Base-by-base conservation (phyloP, 345 rosid species). In the Crucihimalaya himalaica region DNA sequence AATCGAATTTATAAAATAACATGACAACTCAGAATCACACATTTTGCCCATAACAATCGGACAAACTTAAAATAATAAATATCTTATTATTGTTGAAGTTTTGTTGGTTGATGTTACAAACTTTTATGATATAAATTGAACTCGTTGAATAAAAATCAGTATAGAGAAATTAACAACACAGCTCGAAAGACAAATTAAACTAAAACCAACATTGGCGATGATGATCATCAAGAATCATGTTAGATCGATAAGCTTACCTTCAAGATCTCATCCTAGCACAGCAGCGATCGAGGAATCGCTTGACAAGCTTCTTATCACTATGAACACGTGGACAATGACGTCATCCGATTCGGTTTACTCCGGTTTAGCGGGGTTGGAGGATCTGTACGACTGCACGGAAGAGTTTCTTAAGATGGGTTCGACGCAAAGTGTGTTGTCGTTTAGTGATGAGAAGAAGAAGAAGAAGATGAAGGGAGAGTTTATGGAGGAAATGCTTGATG, bases 211-310 rank as follows among this genome's bases (percentile, higher is more conserved):
- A 58, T 23, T 23, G 72, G 72, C 56, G 14, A 76, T 61, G 57
- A 81, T 72, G 91, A 87, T 83, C 1, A 65, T 65, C 47, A 82
- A 73, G 45, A 83, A 77, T 66, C 85, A 83, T 43, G 72, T 76
- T 23, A 69, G 93, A 79, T 90, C 94, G 11, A 73, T 85, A 21
- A 92, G 96, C 81, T 84, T 89, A 64, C 89, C 94, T 50, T 80
- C 91, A 63, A 86, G 92, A 58, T 82, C 93, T 60, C 93, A 93
- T 82, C 97, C 96, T 14, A 78, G 72, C 53, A 85, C 88, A 19
- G 37, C 64, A 32, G 80, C 43, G 52, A 62, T 84, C 2, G 91
- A 90, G 72, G 89, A 86, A 37, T 84, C 80, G 82, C 81, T 87
- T 15, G 68, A 64, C 71, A 85, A 80, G 66, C 72, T 87, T 65